These are phyloP conservation scores for Pulicaria dysenterica DNA, from an alignment of 129 eudicot genomes.

Conservation along the genomic window DNA sequence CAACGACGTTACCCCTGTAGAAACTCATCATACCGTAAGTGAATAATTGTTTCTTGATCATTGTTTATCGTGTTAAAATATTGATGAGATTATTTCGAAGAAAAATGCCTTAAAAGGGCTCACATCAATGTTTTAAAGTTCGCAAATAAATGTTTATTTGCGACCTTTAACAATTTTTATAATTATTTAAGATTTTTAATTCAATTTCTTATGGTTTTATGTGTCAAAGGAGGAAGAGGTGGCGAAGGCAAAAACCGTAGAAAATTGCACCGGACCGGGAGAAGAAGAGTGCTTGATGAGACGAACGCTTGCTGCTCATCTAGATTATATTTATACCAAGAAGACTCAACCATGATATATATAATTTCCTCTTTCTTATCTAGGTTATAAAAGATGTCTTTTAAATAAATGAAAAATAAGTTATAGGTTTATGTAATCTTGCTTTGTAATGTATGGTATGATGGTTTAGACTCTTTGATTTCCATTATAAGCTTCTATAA, in stretches of 20 bases:
- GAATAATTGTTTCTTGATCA: background rate
- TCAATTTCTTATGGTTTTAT: slow-evolving; percentile 14
- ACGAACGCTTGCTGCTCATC: slow-evolving; percentile 57
- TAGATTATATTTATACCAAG: slow-evolving; percentile 77
- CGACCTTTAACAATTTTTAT: background rate
- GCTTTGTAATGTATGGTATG: slow-evolving; percentile 6
- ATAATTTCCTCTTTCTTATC: background rate
- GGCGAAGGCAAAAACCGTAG: slow-evolving; percentile 35
- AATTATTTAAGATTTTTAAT: background rate
- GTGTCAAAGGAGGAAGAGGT: slow-evolving; percentile 38
- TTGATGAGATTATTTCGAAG: background rate
- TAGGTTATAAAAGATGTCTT: background rate
- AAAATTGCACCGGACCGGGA: slow-evolving; percentile 52
- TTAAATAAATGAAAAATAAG: slow-evolving; percentile 19
- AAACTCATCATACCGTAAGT: slow-evolving; percentile 40
- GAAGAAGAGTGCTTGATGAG: slow-evolving; percentile 78
- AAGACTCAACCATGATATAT: slow-evolving; percentile 37
- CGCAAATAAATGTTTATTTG: too few species aligned
- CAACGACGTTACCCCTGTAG: slow-evolving; percentile 50
- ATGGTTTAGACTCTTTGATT: background rate
- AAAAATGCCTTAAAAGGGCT: background rate
- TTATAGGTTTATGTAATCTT: slow-evolving; percentile 8
- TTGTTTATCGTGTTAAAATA: background rate
- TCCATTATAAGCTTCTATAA: background rate
- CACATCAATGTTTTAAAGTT: too few species aligned